phyloP scores from a whole-genome alignment of 139 green algal genomes.

The Chlamydomonas incerta region DNA sequence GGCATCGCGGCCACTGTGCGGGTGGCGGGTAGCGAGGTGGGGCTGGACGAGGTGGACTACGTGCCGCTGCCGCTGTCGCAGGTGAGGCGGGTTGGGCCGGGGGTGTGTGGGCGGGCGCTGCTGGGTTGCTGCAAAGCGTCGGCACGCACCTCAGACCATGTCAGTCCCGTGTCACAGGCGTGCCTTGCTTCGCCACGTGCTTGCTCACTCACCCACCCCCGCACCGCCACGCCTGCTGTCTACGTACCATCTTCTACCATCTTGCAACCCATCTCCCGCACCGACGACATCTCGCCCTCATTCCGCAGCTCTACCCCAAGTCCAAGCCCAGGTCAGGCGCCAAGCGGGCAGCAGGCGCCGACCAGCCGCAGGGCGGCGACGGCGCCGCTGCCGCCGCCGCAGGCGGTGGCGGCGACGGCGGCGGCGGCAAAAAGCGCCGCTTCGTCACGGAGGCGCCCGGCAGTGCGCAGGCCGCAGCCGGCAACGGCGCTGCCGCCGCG shows the following conservation, averaged over 20 bases:
- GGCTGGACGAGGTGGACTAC: constrained; percentile 26
- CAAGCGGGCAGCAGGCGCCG: not conserved
- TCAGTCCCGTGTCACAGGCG: too few species aligned
- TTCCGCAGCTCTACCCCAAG: not conserved
- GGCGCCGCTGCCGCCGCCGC: not conserved
- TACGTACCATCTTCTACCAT: too few species aligned
- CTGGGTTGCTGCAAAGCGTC: too few species aligned
- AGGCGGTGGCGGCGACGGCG: not conserved
- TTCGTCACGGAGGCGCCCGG: constrained; percentile 17
- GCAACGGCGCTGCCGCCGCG: not conserved
- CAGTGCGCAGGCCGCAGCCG: not conserved
- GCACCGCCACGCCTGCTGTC: too few species aligned
- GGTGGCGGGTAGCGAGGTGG: constrained; percentile 16
- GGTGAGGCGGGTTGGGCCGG: too few species aligned
- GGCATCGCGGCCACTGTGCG: not conserved
- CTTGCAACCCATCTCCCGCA: too few species aligned
- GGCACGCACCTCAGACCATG: too few species aligned
- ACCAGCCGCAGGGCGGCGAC: not conserved
- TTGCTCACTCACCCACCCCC: too few species aligned
- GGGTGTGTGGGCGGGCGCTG: too few species aligned
- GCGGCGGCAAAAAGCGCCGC: not conserved
- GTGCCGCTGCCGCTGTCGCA: constrained; percentile 33
- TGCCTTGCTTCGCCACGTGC: too few species aligned
- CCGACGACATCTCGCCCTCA: too few species aligned
- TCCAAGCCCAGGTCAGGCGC: not conserved